Evolutionary conservation across 2,329 filamentous ascomycete genomes (phyloP), one percentile per base, ranked within the genome.

Genomic region (Apiospora rasikravindrae): DNA sequence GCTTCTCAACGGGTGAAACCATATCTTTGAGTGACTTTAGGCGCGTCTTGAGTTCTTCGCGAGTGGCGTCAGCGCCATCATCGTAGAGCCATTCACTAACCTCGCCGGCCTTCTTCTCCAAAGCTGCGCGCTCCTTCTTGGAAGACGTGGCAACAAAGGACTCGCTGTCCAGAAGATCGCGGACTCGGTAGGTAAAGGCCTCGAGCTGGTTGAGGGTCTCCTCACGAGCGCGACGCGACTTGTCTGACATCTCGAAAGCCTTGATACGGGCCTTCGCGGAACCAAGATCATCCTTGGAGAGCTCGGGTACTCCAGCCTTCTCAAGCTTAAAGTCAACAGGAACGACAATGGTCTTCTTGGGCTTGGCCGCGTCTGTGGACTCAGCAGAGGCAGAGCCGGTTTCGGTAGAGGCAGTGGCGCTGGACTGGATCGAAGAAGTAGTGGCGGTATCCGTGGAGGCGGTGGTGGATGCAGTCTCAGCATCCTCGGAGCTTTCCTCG

Each of bases 181-280:
- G 92, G 40, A 93, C 89, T 78, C 91, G 92, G 86, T 99, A 99
- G 19, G 96, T 98, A 82, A 93, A 98, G 16, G 89, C 92, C 83
- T 99, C 96, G n/a, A 99, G 90, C 75, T 93, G 92, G 83, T 98
- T 99, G 72, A 98, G 86, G 0, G 94, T 90, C 81, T 98, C 96
- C 80, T 98, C 95, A 44, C 95, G 91, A 72, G 91, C 86, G 47
- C 91, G 84, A 69, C 95, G 93, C 40, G 92, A 90, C 76, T 89
- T 89, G 82, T 99, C 96, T 2, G 96, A 98, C 37, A 89, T 87
- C 76, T 97, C 94, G 77, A 99, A 98, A 5, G 94, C 92, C 77
- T 91, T 88, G 61, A 99, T 89, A 64, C 94, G 92, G 76, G 93
- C 88, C 80, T 92, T 91, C 82, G 87, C 77, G 78, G 86, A 82